These are phyloP conservation scores for Aspergillus avenaceus DNA, from an alignment of 495 filamentous ascomycete genomes.

Conservation along the genomic window DNA sequence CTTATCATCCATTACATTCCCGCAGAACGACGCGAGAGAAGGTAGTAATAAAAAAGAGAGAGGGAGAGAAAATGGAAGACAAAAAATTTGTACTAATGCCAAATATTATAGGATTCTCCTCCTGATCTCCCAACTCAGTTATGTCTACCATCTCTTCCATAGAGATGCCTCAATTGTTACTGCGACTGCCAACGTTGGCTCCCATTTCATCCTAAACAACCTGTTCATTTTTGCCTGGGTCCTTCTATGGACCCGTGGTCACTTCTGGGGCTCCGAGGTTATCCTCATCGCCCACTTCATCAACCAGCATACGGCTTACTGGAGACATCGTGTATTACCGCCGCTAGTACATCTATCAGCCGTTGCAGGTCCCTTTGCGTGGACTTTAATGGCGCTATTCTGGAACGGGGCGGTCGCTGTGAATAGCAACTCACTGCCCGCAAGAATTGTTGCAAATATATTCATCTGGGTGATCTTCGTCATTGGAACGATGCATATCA, in stretches of 20 bases:
- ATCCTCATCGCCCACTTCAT: constrained; percentile 75
- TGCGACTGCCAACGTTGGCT: constrained; percentile 70
- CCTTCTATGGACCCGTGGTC: constrained; percentile 71
- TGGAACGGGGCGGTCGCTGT: constrained; percentile 84
- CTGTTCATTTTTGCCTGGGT: constrained; percentile 73
- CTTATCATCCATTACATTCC: background rate
- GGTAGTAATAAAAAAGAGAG: too few relatives aligned
- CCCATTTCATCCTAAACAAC: constrained; percentile 84
- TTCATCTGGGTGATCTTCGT: constrained; percentile 78
- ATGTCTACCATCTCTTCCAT: constrained; percentile 72
- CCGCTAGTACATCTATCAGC: constrained; percentile 69
- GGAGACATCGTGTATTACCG: constrained; percentile 65
- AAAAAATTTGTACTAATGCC: background rate
- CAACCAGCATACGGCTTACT: constrained; percentile 72
- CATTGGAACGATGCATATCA: constrained; percentile 68
- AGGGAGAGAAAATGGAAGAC: too few relatives aligned
- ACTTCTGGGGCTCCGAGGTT: constrained; percentile 69
- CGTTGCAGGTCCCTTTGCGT: constrained; percentile 74
- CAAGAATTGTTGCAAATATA: constrained; percentile 76
- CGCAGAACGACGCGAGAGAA: background rate
- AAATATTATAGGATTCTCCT: constrained; percentile 58
- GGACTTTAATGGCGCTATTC: constrained; percentile 77
- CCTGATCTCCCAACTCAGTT: constrained; percentile 69
- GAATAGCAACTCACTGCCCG: constrained; percentile 51
- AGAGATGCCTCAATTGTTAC: constrained; percentile 53